These are phyloP conservation scores for Dacryopinax primogenitus DNA, from an alignment of 768 basidiomycete genomes.

Conservation along the genomic window DNA sequence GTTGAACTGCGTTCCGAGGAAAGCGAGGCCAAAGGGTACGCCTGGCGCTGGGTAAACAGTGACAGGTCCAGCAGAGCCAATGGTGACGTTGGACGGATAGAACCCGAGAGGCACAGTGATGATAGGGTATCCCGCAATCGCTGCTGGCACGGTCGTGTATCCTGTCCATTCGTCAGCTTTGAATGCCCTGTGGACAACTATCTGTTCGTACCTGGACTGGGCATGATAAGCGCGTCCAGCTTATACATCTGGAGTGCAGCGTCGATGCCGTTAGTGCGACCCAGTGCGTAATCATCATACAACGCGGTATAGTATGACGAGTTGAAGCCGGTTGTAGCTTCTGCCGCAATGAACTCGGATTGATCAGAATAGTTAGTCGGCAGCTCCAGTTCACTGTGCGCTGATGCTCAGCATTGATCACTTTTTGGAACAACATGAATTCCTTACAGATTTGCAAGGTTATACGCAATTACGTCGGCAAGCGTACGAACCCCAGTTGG, in stretches of 20 bases:
- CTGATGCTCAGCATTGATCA: too few species aligned
- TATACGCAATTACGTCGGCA: constrained; percentile 46
- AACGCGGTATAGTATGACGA: constrained; percentile 35
- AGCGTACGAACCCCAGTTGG: constrained; percentile 45
- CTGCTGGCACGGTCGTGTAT: constrained; percentile 15
- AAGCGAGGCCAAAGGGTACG: constrained; percentile 49
- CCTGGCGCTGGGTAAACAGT: constrained; percentile 42
- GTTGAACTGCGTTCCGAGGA: constrained; percentile 48
- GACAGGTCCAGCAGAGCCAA: constrained; percentile 29
- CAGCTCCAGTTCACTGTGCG: background rate
- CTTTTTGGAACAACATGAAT: too few species aligned
- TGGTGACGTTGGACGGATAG: constrained; percentile 35
- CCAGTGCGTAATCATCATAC: constrained; percentile 35
- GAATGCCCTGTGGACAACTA: background rate
- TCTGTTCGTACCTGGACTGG: constrained; percentile 21
- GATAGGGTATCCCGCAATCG: constrained; percentile 31
- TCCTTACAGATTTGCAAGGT: too few species aligned
- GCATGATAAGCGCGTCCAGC: constrained; percentile 43
- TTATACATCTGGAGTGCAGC: constrained; percentile 35
- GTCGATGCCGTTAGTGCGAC: constrained; percentile 43
- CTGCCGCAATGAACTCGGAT: constrained; percentile 14
- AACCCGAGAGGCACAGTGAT: constrained; percentile 49
- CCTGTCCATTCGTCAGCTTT: constrained; percentile 11
- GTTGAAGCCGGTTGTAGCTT: constrained; percentile 22
- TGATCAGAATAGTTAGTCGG: constrained; percentile 13